Evolutionary conservation across 176 grass and related monocot genomes (phyloP), one percentile per base, ranked within the genome.

Genomic region (Triticum dicoccoides): DNA sequence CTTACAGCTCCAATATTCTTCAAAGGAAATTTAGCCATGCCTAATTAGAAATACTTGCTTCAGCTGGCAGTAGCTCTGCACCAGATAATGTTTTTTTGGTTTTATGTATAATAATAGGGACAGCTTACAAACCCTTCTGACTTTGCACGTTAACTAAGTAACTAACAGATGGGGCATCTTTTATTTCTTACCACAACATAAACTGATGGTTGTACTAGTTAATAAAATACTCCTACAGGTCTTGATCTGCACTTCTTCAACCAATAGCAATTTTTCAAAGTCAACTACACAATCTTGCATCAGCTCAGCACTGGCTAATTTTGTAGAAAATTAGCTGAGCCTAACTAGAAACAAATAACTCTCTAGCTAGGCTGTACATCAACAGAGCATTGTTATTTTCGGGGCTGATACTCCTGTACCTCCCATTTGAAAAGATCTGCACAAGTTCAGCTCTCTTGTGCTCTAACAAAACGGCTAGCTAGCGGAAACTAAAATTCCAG

Each of bases 401-500:
- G 9, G 45, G 45, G 45, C 4, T 49, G 5, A 91, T 71, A 47
- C 92, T 87, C 17, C 20, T 77, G 79, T 88, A 89, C 38, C 77
- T 88, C 1, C 92, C 92, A 38, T 91, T 86, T 1, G 82, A 91
- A 62, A 86, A 88, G 18, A 93, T 93, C 86, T 87, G 58, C 3
- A 8, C 5, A n/a, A 58, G 12, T 47, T 24, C 12, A 74, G 71
- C 39, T 61, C 39, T 61, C 42, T 23, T 23, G 25, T 45, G 80
- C 34, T 77, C 64, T 61, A 34, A 34, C 21, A 33, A 23, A 29
- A 35, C 12, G 7, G 69, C 65, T 73, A 47, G 42, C 42, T 45
- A 45, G 64, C 69, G 20, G 77, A 77, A 56, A 49, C 45, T 27
- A 9, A 41, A 41, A 20, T 9, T 79, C 5, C 33, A 79, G 5